Evolutionary conservation across 1,284 basidiomycete species (phyloP).

Genomic region (Leucoagaricus sp.): DNA sequence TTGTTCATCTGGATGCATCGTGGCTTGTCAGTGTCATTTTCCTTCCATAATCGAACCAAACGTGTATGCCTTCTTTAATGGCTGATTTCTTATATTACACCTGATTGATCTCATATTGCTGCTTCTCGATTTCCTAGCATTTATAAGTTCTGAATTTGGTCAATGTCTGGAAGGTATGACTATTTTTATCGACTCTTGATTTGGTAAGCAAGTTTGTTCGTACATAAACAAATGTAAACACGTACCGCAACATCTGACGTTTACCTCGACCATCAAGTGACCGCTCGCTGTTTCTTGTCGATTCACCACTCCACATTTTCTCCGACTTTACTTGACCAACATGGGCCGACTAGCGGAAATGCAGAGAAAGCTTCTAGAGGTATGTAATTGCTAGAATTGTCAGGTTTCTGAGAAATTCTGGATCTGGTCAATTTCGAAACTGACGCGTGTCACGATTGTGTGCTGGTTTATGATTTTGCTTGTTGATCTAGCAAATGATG

Average conservation of each 20-base stretch:
- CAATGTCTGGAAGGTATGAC: neutral
- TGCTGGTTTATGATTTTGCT: slow-evolving; percentile 15
- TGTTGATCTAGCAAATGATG: slow-evolving; percentile 88
- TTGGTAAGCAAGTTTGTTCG: slow-evolving; percentile 8
- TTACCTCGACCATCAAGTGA: slow-evolving; percentile 14
- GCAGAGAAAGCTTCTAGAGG: slow-evolving; percentile 92
- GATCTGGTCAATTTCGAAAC: neutral
- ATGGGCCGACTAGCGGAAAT: slow-evolving; percentile 89
- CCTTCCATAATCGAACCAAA: no score
- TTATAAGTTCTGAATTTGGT: neutral
- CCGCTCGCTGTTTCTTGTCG: neutral
- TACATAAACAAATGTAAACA: slow-evolving; percentile 17
- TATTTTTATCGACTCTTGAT: neutral
- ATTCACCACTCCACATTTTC: neutral
- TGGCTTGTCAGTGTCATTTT: neutral
- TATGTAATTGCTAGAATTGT: slow-evolving; percentile 32
- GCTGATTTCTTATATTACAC: no score
- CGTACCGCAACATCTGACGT: slow-evolving; percentile 8
- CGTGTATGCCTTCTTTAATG: no score
- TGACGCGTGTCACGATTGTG: neutral
- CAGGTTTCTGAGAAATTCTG: neutral
- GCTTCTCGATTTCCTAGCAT: neutral
- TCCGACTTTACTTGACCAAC: slow-evolving; percentile 22
- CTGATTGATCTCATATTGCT: no score
- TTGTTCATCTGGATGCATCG: neutral